A percentile compares a stretch with the other conserved stretches of the same genome.
These are phyloP conservation scores for Teunomyces barrocoloradensis DNA, from an alignment of 805 yeast genomes.

Conservation along the genomic window DNA sequence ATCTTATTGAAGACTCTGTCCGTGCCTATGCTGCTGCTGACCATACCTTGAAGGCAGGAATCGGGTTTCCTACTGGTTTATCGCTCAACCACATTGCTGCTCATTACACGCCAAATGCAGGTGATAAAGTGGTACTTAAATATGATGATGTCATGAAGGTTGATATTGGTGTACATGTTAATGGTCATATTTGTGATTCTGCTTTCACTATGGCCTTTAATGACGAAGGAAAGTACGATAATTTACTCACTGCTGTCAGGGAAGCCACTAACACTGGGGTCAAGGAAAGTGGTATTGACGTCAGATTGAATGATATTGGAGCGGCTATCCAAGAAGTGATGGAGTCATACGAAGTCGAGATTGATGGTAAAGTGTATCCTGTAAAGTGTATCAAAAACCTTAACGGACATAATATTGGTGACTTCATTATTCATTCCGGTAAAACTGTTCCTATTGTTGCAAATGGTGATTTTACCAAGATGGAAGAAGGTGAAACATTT, in stretches of 20 bases:
- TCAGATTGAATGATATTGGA: slow-evolving; percentile 90
- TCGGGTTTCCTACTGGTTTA: slow-evolving; percentile 98
- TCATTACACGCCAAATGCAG: slow-evolving; percentile 95
- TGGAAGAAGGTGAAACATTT: slow-evolving; percentile 98
- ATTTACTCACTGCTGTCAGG: slow-evolving; percentile 75
- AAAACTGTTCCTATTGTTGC: slow-evolving; percentile 96
- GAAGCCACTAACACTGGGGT: slow-evolving; percentile 95
- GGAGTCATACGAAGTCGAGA: slow-evolving; percentile 94
- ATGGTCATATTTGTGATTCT: slow-evolving; percentile 90
- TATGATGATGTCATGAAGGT: slow-evolving; percentile 95
- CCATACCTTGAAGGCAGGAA: slow-evolving; percentile 67
- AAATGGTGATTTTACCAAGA: slow-evolving; percentile 89
- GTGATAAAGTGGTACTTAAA: slow-evolving; percentile 76
- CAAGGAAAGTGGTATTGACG: slow-evolving; percentile 92
- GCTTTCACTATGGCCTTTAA: slow-evolving; percentile 92
- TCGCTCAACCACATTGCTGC: slow-evolving; percentile 94
- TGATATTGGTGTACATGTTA: slow-evolving; percentile 94
- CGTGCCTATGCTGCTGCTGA: slow-evolving; percentile 71
- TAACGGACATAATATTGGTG: slow-evolving; percentile 91
- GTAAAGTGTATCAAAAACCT: slow-evolving; percentile 88
- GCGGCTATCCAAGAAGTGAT: slow-evolving; percentile 94
- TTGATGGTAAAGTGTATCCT: slow-evolving; percentile 81
- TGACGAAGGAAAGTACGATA: slow-evolving; percentile 78
- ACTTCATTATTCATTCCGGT: slow-evolving; percentile 86
- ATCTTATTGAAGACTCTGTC: slow-evolving; percentile 80